Evolutionary conservation across 1,139 yeast species (phyloP), one percentile per base, ranked within the genome.

Genomic region (Diutina rugosa): DNA sequence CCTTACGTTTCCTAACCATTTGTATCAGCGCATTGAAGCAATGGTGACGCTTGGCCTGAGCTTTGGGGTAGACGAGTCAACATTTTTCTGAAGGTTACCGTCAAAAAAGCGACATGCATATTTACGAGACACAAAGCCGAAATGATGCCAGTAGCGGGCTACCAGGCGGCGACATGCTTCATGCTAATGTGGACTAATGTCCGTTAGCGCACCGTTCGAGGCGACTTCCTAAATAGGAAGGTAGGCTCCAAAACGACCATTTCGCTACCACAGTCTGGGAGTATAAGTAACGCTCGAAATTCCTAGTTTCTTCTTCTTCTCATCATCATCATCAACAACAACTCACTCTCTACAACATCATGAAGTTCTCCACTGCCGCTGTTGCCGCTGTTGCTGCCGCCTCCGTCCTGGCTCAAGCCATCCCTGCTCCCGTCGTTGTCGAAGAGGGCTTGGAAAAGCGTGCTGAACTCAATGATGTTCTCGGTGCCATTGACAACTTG

Each of bases 351-450:
- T n/a, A 9, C 32, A 14, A 9, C 14, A 49, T 6, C 12, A 49
- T 49, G 53, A 49, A 49, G 53, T 49, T 49, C 44, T 49, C 53
- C n/a, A 38, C 32, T 10, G 53, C 53, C n/a, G 32, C 53, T 29
- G 53, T 32, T 18, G 53, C 53, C 28, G 44, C 53, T 44, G 16
- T 49, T 44, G 14, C 32, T 38, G 53, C 53, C 16, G 53, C 53
- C 18, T 14, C 53, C 44, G 53, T 28, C n/a, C 12, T 38, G 14
- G 41, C 53, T 32, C 53, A 49, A 32, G 53, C 53, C 53, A 32
- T 49, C 18, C 53, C 53, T 12, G 44, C 53, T 16, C 12, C n/a
- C 10, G 14, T 38, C 16, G 28, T 18, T 32, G 35, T 8, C 21
- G 14, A 21, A 14, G 41, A 35, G n/a, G 44, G 32, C 21, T 14